Percentiles rank a stretch among this genome's conserved stretches.
Conservation (phyloP, 2,329 filamentous ascomycete species). For the Alternaria arbusti region DNA sequence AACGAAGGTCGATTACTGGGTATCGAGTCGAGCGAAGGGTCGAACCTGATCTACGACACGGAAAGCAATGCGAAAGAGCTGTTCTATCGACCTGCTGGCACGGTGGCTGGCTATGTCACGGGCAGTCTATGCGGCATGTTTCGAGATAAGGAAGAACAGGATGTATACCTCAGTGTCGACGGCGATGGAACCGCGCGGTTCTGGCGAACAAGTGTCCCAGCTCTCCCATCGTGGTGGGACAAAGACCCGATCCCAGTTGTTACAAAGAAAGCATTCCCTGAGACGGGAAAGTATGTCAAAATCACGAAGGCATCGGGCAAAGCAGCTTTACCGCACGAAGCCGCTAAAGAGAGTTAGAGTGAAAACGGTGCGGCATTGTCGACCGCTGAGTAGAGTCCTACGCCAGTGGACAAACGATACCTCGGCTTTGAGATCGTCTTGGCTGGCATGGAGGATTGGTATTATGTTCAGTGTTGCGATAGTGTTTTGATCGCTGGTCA, state of each 20-base stretch:
- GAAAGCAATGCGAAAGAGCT: slow-evolving; percentile 35
- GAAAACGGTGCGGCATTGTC: slow-evolving; percentile 12
- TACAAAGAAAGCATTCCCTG: slow-evolving; percentile 12
- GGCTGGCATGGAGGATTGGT: not conserved
- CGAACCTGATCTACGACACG: slow-evolving; percentile 30
- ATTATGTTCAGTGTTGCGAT: not conserved
- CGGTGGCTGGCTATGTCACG: slow-evolving; percentile 4
- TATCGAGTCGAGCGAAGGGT: slow-evolving; percentile 27
- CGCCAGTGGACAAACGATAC: not conserved
- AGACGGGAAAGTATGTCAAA: slow-evolving; percentile 29
- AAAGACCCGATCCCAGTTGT: not conserved
- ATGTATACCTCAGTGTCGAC: slow-evolving; percentile 32
- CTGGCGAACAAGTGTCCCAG: slow-evolving; percentile 20
- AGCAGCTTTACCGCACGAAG: not conserved
- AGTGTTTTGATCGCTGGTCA: not conserved
- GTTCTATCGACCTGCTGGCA: slow-evolving; percentile 26
- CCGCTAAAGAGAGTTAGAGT: not conserved
- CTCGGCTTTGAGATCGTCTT: not conserved
- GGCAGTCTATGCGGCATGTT: slow-evolving; percentile 24
- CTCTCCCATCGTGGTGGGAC: slow-evolving; percentile 22
- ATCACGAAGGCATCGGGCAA: slow-evolving; percentile 13
- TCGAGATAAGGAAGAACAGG: slow-evolving; percentile 5
- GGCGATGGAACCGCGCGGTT: slow-evolving; percentile 34
- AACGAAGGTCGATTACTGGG: slow-evolving; percentile 22
- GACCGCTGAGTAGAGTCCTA: slow-evolving; percentile 6